Base-by-base conservation (phyloP, 495 filamentous ascomycete genomes). In the Aspergillus carlsbadensis region DNA sequence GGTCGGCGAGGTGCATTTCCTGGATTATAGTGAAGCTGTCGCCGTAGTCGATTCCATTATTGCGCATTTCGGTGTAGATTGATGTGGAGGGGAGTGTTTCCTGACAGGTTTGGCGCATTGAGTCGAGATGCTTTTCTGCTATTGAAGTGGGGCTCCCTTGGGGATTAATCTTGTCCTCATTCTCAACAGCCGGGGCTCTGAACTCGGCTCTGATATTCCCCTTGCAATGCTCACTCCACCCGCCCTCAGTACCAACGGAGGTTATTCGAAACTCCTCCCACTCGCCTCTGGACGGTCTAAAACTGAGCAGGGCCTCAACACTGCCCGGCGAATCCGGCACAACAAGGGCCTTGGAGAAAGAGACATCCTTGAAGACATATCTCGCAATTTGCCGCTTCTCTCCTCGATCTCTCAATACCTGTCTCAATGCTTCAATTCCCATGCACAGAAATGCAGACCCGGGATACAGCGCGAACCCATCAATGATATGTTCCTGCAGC, bases 241-340 rank as follows among this genome's bases (percentile, higher is more conserved):
- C 26, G 0, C 50, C 46, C 18, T 63, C 60, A 1, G 35, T 29
- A 22, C 54, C 58, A 13, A 42, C 51, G 6, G 68, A 69, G 5
- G 41, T 62, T 0, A 73, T 39, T 10, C 53, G 52, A 40, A 70
- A 73, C 22, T 69, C 66, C 31, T 73, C 55, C 70, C 69, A 71
- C 1, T 18, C 65, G 5, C 56, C 57, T 3, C 15, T 13, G 14
- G 24, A 29, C 0, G 40, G 34, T 1, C n/a, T 21, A 1, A 55
- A 20, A 2, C 29, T 37, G 0, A 46, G 34, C 40, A 46, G 5
- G 5, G 46, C 41, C 52, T 55, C 52, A 24, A 55, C 17, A 1
- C 11, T 35, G 1, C 31, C 26, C 3, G 52, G 52, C 1, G 52
- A 45, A n/a, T 55, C 52, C 0, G 52, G 52, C 3, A 55, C 33